A percentile compares a stretch with the other conserved stretches of the same genome.
phyloP scores from a whole-genome alignment of 2,329 filamentous ascomycete species.

The Didymella lethalis region DNA sequence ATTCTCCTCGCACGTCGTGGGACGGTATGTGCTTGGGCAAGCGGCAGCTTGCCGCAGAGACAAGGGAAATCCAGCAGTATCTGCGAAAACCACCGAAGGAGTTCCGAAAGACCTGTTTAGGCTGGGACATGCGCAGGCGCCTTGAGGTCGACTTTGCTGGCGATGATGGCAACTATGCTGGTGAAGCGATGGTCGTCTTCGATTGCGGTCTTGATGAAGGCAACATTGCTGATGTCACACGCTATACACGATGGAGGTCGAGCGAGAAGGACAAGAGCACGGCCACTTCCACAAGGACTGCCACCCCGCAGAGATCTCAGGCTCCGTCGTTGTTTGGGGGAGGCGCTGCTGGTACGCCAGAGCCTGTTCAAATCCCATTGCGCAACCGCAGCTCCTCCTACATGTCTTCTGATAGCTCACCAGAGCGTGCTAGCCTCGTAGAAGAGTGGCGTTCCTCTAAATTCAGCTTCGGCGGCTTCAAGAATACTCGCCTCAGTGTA shows the following conservation, averaged over 20 bases:
- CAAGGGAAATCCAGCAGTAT: conserved; percentile 81
- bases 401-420: conserved; percentile 49
- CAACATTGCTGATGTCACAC: conserved; percentile 60
- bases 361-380: conserved; percentile 22
- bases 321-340: conserved; percentile 61
- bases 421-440: conserved; percentile 46
- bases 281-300: conserved; percentile 26
- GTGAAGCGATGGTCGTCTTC: conserved; percentile 79
- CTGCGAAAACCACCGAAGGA: conserved; percentile 75
- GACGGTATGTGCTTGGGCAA: conserved; percentile 74
- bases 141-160: conserved; percentile 89
- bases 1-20: conserved; percentile 81
- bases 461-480: conserved; percentile 68
- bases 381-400: conserved; percentile 44
- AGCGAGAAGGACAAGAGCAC: conserved; percentile 39
- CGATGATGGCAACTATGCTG: conserved; percentile 77
- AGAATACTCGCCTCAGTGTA: conserved; percentile 70
- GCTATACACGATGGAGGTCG: conserved; percentile 65
- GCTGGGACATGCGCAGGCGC: conserved; percentile 90
- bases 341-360: conserved; percentile 41
- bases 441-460: conserved; percentile 73
- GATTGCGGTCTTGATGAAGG: conserved; percentile 73
- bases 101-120: conserved; percentile 78
- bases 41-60: conserved; percentile 77
- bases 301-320: conserved; percentile 29